These are phyloP conservation scores for Lachancea kluyveri DNA, from an alignment of 805 yeast species.

Conservation along the genomic window DNA sequence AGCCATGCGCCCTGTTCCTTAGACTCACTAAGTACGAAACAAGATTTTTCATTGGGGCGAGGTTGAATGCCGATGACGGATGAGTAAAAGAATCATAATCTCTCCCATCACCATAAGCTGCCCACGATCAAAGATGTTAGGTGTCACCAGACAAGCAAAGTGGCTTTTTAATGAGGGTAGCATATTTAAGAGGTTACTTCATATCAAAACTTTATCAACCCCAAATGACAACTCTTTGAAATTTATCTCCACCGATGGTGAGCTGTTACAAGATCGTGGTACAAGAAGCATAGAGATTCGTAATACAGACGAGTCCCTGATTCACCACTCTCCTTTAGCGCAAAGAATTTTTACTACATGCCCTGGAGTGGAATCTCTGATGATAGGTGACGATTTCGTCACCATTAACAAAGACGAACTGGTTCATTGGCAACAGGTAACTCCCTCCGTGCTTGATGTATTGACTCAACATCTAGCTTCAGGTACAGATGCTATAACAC, in stretches of 20 bases:
- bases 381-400: constrained; percentile 70
- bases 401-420: constrained; percentile 66
- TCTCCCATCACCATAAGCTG: too few species aligned
- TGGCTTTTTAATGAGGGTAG: too few species aligned
- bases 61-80: too few species aligned
- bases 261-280: constrained; percentile 27
- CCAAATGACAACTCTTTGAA: constrained; percentile 75
- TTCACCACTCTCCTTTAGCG: constrained; percentile 55
- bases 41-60: too few species aligned
- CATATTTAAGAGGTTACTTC: constrained; percentile 8
- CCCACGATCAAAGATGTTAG: too few species aligned
- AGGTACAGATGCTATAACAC: constrained; percentile 22
- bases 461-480: constrained; percentile 26
- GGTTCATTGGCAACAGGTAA: constrained; percentile 65
- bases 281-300: constrained; percentile 29
- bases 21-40: too few species aligned
- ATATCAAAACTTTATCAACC: constrained; percentile 47
- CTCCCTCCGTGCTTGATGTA: constrained; percentile 48
- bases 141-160: too few species aligned
- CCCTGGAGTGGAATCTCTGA: constrained; percentile 54
- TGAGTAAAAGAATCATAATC: too few species aligned
- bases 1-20: too few species aligned
- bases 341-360: constrained; percentile 44
- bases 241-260: constrained; percentile 40
- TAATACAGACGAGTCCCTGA: constrained; percentile 29